Evolutionary conservation across 2,329 filamentous ascomycete genomes (phyloP), one percentile per base, ranked within the genome.

Genomic region (Exophiala mesophila): DNA sequence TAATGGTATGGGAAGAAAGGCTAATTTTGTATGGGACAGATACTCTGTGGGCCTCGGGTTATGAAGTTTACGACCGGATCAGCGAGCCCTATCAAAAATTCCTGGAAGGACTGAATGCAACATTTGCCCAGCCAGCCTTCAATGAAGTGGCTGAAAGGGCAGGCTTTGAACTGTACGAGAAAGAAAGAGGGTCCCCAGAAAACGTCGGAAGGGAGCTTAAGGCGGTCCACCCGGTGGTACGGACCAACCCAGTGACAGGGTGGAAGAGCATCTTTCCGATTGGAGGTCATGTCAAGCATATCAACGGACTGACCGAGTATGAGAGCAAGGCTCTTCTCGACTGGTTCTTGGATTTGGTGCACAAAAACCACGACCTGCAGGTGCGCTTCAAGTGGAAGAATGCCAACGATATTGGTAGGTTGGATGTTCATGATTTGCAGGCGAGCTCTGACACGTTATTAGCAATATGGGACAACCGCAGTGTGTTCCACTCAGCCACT

Each of bases 21-120:
- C n/a, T n/a, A n/a, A n/a, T n/a, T n/a, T n/a, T n/a, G n/a, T n/a
- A n/a, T n/a, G n/a, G n/a, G n/a, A 35, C 17, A 50, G 69, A 81
- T 58, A 82, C 80, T 0, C 69, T 83, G 5, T 84, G 79, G 78
- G 80, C 79, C 0, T 80, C 76, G 1, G 78, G 77, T 1, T 83
- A 82, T 55, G 78, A 83, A 52, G 60, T 82, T 7, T 83, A 81
- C 54, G 79, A 84, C 55, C 71, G 77, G 19, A 67, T 84, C 12
- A 29, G 18, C 13, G 16, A 65, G 2, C 64, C 73, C 0, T 74
- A 75, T 36, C 75, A 74, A 44, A 63, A 63, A 15, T 81, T 82
- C 58, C 67, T 82, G 16, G 77, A 82, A 40, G 59, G 61, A 0
- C 60, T 82, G 5, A 80, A 75, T 0, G 78, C 71, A 3, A 76